Conservation (phyloP, 129 eudicot genomes). For the Glebionis coronaria region DNA sequence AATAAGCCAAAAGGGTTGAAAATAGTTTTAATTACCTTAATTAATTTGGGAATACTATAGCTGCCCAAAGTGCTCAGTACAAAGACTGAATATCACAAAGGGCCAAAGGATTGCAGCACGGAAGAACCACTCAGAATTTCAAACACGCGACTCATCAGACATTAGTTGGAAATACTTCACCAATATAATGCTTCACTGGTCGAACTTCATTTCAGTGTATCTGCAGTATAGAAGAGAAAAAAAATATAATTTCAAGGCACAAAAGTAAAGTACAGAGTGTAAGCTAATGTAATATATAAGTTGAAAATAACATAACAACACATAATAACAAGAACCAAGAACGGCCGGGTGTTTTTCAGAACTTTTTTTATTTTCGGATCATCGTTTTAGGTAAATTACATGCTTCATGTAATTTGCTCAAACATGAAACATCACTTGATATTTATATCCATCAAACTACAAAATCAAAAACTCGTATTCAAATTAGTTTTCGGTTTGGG, state of each 20-base stretch:
- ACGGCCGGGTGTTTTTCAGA: background rate
- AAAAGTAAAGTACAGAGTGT: background rate
- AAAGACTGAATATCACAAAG: slow-evolving; percentile 31
- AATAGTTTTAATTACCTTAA: slow-evolving; percentile 36
- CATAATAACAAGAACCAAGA: background rate
- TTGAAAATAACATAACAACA: background rate
- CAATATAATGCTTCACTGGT: slow-evolving; percentile 44
- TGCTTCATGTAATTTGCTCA: too few species aligned
- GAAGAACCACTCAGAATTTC: slow-evolving; percentile 37
- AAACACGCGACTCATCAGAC: slow-evolving; percentile 34
- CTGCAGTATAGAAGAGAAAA: slow-evolving; percentile 27
- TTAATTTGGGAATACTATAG: slow-evolving; percentile 29
- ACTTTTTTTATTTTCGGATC: too few species aligned
- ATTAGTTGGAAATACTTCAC: slow-evolving; percentile 8
- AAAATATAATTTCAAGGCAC: background rate
- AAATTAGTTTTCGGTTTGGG: too few species aligned
- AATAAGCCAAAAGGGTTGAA: background rate
- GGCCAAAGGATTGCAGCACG: slow-evolving; percentile 44
- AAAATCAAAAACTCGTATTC: too few species aligned
- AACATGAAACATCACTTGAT: too few species aligned
- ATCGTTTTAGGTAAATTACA: too few species aligned
- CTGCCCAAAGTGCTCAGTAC: slow-evolving; percentile 58
- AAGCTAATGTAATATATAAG: background rate
- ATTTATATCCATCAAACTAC: too few species aligned
- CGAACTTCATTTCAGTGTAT: slow-evolving; percentile 84